These are phyloP conservation scores for Kwoniella sp. DNA, from an alignment of 768 basidiomycete genomes.

Conservation along the genomic window DNA sequence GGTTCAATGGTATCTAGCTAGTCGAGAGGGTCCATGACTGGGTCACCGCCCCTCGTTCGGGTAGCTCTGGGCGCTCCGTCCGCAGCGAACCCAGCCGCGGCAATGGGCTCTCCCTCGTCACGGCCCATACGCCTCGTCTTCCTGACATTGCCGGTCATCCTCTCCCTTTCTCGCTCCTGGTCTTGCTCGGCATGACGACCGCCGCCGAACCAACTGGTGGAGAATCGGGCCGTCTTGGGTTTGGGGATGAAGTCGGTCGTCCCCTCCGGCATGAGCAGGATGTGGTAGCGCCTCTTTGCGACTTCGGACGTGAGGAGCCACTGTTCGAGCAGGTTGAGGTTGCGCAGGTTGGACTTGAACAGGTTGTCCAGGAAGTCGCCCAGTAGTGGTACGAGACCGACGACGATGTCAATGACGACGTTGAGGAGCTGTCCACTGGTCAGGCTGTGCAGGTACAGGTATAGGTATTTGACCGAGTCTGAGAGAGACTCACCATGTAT, in stretches of 20 bases:
- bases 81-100: constrained; percentile 6
- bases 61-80: too few species aligned
- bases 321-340: constrained; percentile 37
- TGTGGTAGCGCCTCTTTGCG: constrained; percentile 32
- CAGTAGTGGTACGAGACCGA: constrained; percentile 46
- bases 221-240: constrained; percentile 21
- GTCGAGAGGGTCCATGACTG: constrained; percentile 18
- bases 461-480: too few species aligned
- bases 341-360: constrained; percentile 49
- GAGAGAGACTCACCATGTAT: constrained; percentile 43
- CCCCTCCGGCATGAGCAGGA: constrained; percentile 47
- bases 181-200: constrained; percentile 10
- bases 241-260: constrained; percentile 35
- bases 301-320: constrained; percentile 34
- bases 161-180: constrained; percentile 28
- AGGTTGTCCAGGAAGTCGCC: constrained; percentile 50
- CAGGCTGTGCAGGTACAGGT: too few species aligned
- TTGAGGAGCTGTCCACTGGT: constrained; percentile 42
- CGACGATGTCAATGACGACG: constrained; percentile 42
- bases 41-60: constrained; percentile 9
- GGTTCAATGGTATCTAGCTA: constrained; percentile 1
- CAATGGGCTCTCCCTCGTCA: constrained; percentile 31
- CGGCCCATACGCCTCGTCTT: constrained; percentile 43
- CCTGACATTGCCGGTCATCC: constrained; percentile 21
- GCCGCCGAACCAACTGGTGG: constrained; percentile 30